phyloP scores from a whole-genome alignment of 306 rosid species.

The Pyrus bretschneideri region DNA sequence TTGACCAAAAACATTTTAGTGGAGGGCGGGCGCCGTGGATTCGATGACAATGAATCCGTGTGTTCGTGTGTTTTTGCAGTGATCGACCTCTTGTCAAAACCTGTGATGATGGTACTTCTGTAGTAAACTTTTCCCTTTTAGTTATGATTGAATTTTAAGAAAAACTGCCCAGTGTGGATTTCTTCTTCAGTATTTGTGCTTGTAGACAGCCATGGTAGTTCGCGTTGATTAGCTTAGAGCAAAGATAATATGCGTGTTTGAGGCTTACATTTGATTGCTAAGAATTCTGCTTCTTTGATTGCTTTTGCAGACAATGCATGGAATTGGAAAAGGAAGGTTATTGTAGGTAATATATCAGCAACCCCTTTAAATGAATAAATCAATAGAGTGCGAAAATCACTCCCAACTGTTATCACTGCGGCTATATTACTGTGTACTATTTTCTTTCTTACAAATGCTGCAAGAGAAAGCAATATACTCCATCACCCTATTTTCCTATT shows the following conservation, averaged over 20 bases:
- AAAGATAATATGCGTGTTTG: no score
- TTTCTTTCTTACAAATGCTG: background rate
- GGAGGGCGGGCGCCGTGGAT: constrained; percentile 39
- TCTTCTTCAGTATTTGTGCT: no score
- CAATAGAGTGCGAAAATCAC: background rate
- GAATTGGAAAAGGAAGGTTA: background rate
- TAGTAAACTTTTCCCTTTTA: no score
- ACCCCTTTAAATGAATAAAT: background rate
- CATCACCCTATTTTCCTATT: background rate
- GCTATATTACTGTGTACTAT: background rate
- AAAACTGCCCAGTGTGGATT: no score
- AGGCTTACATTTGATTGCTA: background rate
- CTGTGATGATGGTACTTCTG: no score
- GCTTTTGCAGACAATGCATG: background rate
- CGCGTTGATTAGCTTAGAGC: no score
- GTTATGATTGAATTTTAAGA: no score
- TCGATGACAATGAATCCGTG: no score
- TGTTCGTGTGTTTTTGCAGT: no score
- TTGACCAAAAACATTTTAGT: background rate
- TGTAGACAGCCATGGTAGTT: no score
- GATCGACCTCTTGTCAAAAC: no score
- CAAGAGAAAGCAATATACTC: background rate
- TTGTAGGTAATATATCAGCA: background rate
- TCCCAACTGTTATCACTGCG: background rate
- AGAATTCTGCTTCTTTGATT: background rate